Evolutionary conservation across 2,329 filamentous ascomycete species (phyloP).

Genomic region (Orbilia ellipsospora): DNA sequence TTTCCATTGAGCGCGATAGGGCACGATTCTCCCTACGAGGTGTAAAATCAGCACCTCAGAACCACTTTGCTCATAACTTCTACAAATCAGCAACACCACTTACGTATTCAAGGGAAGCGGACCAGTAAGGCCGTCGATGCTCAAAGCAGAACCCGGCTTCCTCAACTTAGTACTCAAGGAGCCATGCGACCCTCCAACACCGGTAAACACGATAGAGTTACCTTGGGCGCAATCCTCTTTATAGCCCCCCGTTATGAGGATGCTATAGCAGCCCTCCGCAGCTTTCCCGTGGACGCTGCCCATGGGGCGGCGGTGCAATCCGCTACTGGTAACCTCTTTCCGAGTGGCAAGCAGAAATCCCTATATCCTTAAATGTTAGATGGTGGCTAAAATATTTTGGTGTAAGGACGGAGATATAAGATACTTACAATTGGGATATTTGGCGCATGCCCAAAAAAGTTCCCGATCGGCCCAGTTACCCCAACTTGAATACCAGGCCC

Average conservation of each 20-base stretch:
- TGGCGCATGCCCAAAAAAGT: too few relatives aligned
- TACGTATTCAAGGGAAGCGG: conserved; percentile 13
- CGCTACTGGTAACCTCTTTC: neutral
- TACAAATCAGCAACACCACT: neutral
- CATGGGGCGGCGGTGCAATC: conserved; percentile 11
- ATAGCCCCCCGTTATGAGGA: conserved; percentile 17
- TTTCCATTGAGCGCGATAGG: conserved; percentile 2
- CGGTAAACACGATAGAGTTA: conserved; percentile 8
- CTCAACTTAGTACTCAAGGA: neutral
- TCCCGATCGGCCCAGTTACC: too few relatives aligned
- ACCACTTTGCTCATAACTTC: too few relatives aligned
- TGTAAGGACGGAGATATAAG: too few relatives aligned
- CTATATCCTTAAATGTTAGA: neutral
- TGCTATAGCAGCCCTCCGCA: conserved; percentile 6
- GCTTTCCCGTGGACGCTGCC: conserved; percentile 20
- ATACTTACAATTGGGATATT: too few relatives aligned
- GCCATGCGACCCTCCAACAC: conserved; percentile 5
- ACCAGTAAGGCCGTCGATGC: conserved; percentile 1
- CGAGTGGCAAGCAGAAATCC: neutral
- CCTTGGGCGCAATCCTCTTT: conserved; percentile 4
- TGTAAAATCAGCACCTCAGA: neutral
- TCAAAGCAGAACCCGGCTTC: neutral
- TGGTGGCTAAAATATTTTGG: too few relatives aligned
- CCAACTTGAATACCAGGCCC: too few relatives aligned
- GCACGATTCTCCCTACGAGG: conserved; percentile 15